phyloP scores from a whole-genome alignment of 768 basidiomycete species.

The Chalciporus chontae region DNA sequence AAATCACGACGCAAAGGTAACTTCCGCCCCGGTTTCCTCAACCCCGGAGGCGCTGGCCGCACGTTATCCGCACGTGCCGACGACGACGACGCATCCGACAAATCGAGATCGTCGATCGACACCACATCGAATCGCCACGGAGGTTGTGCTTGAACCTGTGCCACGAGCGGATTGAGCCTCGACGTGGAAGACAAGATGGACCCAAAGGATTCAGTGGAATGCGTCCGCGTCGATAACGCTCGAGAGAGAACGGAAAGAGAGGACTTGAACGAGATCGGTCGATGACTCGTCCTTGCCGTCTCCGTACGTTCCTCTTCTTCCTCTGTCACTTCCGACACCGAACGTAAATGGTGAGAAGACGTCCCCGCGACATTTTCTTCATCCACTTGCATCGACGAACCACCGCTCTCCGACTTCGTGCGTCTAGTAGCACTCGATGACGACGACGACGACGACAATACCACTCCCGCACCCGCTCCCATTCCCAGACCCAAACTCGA shows the following conservation, averaged over 20 bases:
- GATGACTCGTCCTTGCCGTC: conserved; percentile 11
- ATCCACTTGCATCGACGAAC: not conserved
- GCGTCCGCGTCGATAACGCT: conserved; percentile 25
- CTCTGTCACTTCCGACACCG: conserved; percentile 31
- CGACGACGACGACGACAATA: not conserved
- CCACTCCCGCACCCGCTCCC: not conserved
- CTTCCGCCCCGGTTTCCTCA: conserved; percentile 52
- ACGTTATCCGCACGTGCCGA: conserved; percentile 41
- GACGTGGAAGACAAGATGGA: conserved; percentile 31
- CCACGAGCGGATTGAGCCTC: conserved; percentile 28
- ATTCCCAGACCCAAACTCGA: not conserved
- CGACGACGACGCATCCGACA: conserved; percentile 78
- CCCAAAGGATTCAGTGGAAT: conserved; percentile 33
- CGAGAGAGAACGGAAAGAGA: conserved; percentile 18
- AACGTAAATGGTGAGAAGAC: conserved; percentile 23
- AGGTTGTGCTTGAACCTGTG: conserved; percentile 35
- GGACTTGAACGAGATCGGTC: conserved; percentile 22
- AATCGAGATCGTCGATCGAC: conserved; percentile 74
- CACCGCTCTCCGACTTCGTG: too few relatives aligned
- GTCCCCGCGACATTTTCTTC: conserved; percentile 9
- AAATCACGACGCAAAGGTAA: conserved; percentile 77
- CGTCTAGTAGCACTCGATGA: not conserved
- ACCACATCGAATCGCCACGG: conserved; percentile 69
- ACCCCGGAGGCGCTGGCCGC: conserved; percentile 47
- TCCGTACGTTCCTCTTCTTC: conserved; percentile 27